phyloP scores from a whole-genome alignment of 129 eudicot species.

The Flaveria brownii region DNA sequence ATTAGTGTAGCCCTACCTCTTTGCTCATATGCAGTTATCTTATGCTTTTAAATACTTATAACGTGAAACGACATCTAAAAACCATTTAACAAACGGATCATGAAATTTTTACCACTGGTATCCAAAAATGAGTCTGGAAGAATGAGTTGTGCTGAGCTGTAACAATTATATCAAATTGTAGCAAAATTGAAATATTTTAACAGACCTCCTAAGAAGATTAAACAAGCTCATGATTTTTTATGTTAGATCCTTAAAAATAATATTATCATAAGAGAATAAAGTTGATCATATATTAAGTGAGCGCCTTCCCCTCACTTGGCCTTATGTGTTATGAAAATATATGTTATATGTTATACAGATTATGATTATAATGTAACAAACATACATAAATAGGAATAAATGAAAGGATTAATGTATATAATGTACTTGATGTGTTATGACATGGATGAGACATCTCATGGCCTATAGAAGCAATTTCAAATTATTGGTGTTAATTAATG shows the following conservation, averaged over 20 bases:
- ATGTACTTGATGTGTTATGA: constrained; percentile 30
- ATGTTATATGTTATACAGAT: not conserved
- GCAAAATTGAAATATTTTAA: not conserved
- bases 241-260: no score
- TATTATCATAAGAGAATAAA: no score
- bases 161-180: not conserved
- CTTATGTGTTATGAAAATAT: not conserved
- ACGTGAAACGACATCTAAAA: no score
- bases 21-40: no score
- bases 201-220: not conserved
- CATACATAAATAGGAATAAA: not conserved
- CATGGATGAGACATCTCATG: constrained; percentile 38
- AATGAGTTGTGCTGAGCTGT: not conserved
- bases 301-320: no score
- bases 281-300: no score
- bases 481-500: constrained; percentile 25
- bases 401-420: constrained; percentile 12
- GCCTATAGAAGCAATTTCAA: constrained; percentile 25
- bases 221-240: not conserved
- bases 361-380: not conserved
- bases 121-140: not conserved
- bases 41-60: no score
- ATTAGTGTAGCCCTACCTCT: no score
- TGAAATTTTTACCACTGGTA: not conserved
- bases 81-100: no score